Conservation (phyloP, 768 basidiomycete species). For the Roridomyces roridus region DNA sequence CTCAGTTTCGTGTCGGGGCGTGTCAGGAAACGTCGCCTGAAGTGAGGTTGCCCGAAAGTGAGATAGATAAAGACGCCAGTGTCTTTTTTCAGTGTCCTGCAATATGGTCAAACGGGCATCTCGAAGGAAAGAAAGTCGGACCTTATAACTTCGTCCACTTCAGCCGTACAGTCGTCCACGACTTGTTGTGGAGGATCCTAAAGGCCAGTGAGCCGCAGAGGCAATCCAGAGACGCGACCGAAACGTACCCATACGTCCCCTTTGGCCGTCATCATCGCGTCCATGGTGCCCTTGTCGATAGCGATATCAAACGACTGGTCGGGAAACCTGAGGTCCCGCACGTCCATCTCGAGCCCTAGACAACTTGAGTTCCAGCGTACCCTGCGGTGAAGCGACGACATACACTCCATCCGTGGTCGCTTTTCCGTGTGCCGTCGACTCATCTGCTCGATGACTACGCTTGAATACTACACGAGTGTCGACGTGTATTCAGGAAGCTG, state of each 20-base stretch:
- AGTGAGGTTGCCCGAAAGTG: constrained; percentile 91
- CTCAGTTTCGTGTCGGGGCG: constrained; percentile 61
- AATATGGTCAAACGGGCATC: background rate
- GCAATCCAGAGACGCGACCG: background rate
- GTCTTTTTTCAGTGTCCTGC: constrained; percentile 67
- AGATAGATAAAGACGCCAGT: constrained; percentile 75
- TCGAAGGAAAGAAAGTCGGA: constrained; percentile 24
- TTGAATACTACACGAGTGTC: constrained; percentile 64
- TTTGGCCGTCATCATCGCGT: constrained; percentile 86
- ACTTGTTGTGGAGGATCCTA: constrained; percentile 80
- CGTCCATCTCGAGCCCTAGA: constrained; percentile 86
- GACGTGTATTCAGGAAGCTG: background rate
- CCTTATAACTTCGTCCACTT: constrained; percentile 81
- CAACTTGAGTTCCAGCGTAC: too few relatives aligned
- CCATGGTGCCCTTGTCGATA: constrained; percentile 93
- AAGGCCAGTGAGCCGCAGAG: background rate
- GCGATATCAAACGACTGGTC: constrained; percentile 74
- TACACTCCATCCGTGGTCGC: constrained; percentile 78
- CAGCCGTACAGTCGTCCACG: constrained; percentile 72
- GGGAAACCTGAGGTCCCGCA: constrained; percentile 69
- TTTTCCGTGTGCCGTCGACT: constrained; percentile 49
- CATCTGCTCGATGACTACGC: constrained; percentile 80
- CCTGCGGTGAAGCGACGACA: too few relatives aligned
- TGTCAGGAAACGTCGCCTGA: constrained; percentile 72
- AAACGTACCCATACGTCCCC: constrained; percentile 79